These are phyloP conservation scores for Aspergillus fumigatiaffinis DNA, from an alignment of 2,329 filamentous ascomycete species.

Conservation along the genomic window DNA sequence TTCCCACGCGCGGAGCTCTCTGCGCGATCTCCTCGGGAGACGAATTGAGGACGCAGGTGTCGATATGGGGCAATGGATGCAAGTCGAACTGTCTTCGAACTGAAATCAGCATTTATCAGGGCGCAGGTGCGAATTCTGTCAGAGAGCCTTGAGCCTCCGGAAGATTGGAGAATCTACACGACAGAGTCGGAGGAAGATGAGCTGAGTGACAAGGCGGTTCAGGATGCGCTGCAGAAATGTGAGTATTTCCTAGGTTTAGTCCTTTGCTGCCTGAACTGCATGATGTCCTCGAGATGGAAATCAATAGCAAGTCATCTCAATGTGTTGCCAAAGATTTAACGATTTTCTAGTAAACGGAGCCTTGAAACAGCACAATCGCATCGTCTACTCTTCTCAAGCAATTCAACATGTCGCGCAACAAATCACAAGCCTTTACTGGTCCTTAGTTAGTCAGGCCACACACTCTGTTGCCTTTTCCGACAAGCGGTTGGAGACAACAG, in stretches of 20 bases:
- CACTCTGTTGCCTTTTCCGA: constrained; percentile 19
- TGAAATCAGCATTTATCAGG: constrained; percentile 51
- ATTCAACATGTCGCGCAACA: constrained; percentile 54
- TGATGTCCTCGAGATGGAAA: no score
- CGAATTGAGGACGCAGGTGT: not conserved
- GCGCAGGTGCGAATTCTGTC: constrained; percentile 51
- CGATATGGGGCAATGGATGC: constrained; percentile 34
- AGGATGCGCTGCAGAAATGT: constrained; percentile 52
- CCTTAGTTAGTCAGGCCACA: constrained; percentile 39
- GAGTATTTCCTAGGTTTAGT: constrained; percentile 4
- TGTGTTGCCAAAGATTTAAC: constrained; percentile 1
- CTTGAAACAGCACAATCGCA: constrained; percentile 50
- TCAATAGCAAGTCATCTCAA: not conserved
- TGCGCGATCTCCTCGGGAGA: not conserved
- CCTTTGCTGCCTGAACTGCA: not conserved
- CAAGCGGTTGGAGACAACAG: constrained; percentile 33
- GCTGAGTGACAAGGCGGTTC: constrained; percentile 46
- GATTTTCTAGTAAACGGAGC: constrained; percentile 46
- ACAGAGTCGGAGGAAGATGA: constrained; percentile 41
- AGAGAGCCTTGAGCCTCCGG: constrained; percentile 44
- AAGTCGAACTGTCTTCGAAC: constrained; percentile 44
- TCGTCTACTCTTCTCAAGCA: constrained; percentile 52
- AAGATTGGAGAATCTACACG: constrained; percentile 44
- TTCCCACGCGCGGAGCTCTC: not conserved
- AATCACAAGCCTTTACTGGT: constrained; percentile 54